Conservation (phyloP, 495 filamentous ascomycete genomes). For the Aspergillus campestris region DNA sequence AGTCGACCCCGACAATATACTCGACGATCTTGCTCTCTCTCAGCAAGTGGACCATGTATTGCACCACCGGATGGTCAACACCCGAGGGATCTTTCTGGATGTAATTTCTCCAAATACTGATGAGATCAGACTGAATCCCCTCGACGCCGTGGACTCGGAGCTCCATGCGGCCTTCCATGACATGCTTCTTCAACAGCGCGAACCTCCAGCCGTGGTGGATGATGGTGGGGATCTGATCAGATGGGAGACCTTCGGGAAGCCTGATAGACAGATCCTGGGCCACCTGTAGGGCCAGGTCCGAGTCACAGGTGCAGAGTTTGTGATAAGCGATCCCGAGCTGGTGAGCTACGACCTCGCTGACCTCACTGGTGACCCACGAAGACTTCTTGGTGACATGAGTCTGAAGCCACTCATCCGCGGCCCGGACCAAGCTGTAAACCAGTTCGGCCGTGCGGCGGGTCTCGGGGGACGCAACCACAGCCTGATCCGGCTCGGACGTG, state of each 20-base stretch:
- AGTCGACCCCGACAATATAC: constrained; percentile 84
- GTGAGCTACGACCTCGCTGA: constrained; percentile 24
- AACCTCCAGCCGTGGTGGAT: constrained; percentile 64
- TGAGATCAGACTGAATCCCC: constrained; percentile 62
- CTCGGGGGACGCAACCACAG: constrained; percentile 9
- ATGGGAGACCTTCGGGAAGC: constrained; percentile 24
- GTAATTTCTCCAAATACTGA: constrained; percentile 49
- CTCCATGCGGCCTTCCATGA: constrained; percentile 82
- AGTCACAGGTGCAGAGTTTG: constrained; percentile 13
- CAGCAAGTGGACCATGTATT: constrained; percentile 59
- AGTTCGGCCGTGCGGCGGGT: constrained; percentile 9
- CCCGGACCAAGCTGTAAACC: constrained; percentile 21
- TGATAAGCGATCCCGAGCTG: constrained; percentile 19
- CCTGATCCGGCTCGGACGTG: constrained; percentile 9
- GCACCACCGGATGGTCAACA: constrained; percentile 44
- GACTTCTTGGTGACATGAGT: constrained; percentile 31
- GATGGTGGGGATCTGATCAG: constrained; percentile 27
- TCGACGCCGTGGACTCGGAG: constrained; percentile 67
- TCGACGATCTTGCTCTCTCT: constrained; percentile 59
- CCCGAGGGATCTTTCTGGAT: constrained; percentile 31
- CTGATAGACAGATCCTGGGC: constrained; percentile 29
- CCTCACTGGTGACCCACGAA: constrained; percentile 28
- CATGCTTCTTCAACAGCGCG: constrained; percentile 55
- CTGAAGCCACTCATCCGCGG: constrained; percentile 27
- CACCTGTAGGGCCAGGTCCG: constrained; percentile 21